Base-by-base conservation (phyloP, 2,329 filamentous ascomycete genomes). In the Botrytis porri region DNA sequence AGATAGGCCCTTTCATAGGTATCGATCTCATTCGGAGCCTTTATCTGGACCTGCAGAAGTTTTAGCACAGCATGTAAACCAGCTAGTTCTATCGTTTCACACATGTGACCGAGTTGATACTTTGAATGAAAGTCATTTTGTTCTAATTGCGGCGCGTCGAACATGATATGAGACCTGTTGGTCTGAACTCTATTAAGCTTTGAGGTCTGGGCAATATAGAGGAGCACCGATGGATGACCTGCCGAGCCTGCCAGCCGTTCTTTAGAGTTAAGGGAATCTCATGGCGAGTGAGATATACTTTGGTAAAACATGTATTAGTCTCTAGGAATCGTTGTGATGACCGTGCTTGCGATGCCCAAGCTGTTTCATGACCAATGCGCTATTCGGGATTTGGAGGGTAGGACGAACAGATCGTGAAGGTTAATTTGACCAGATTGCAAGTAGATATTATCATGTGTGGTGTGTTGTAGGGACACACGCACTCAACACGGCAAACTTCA, bases 1-100 rank as follows among this genome's bases (percentile, higher is more conserved):
- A 67, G 45, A 41, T 25, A 51, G 61, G 45, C 7, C 29, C 22
- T 51, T 32, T 67, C 39, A 48, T 37, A 41, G 64, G 64, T 41
- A 54, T 67, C 39, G 45, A 67, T 67, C 64, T 54, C 43, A 25
- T 57, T 64, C 70, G 75, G 74, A 75, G 75, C 71, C 73, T 73
- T 72, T 41, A 54, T 29, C 57, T 69, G 65, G 73, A 73, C 69
- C 64, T 74, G 75, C 75, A 76, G 74, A 66, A 70, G 43, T 59
- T 75, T 74, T 71, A 64, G 74, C 74, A 75, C 70, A 54, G 25
- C 63, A 73, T 71, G 74, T 74, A 48, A 61, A 64, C 5, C 14
- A 54, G 12, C 29, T 71, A 65, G 70, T 18, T 65, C 16, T 70
- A 39, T 48, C 54, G 75, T 77, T 76, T 77, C 64, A 67, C 75